A percentile compares a stretch with the other conserved stretches of the same genome.
Conservation (phyloP, 2,329 filamentous ascomycete species). For the Rutstroemia sp. region DNA sequence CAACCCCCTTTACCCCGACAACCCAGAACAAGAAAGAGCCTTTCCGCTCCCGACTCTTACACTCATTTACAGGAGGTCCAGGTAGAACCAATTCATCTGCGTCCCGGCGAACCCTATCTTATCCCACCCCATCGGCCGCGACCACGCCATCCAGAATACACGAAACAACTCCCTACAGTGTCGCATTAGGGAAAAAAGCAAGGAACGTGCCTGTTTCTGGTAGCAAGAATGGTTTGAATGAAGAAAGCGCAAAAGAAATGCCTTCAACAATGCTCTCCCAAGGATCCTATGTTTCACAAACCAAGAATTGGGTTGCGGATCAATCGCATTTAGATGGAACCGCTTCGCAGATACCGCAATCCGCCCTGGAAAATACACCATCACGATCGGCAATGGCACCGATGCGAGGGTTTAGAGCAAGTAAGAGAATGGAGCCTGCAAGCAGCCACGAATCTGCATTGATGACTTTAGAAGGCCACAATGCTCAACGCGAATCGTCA, state of each 20-base stretch:
- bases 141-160: not conserved
- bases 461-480: slow-evolving; percentile 21
- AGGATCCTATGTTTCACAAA: slow-evolving; percentile 17
- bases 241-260: slow-evolving; percentile 15
- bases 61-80: slow-evolving; percentile 5
- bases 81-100: slow-evolving; percentile 3
- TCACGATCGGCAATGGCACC: slow-evolving; percentile 23
- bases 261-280: slow-evolving; percentile 25
- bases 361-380: slow-evolving; percentile 9
- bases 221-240: slow-evolving; percentile 11
- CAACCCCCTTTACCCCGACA: slow-evolving; percentile 7
- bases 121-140: slow-evolving; percentile 2
- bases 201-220: slow-evolving; percentile 10
- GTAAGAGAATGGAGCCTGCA: slow-evolving; percentile 19
- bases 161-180: not conserved
- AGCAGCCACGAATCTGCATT: slow-evolving; percentile 15
- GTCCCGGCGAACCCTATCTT: slow-evolving; percentile 9
- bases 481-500: slow-evolving; percentile 11
- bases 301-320: slow-evolving; percentile 24
- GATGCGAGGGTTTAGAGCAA: slow-evolving; percentile 25
- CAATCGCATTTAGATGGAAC: slow-evolving; percentile 16
- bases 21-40: slow-evolving; percentile 7
- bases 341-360: slow-evolving; percentile 3
- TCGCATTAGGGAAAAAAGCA: slow-evolving; percentile 2
- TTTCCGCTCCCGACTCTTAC: slow-evolving; percentile 2